These are phyloP conservation scores for Xylaria cubensis DNA, from an alignment of 495 filamentous ascomycete genomes.

Conservation along the genomic window DNA sequence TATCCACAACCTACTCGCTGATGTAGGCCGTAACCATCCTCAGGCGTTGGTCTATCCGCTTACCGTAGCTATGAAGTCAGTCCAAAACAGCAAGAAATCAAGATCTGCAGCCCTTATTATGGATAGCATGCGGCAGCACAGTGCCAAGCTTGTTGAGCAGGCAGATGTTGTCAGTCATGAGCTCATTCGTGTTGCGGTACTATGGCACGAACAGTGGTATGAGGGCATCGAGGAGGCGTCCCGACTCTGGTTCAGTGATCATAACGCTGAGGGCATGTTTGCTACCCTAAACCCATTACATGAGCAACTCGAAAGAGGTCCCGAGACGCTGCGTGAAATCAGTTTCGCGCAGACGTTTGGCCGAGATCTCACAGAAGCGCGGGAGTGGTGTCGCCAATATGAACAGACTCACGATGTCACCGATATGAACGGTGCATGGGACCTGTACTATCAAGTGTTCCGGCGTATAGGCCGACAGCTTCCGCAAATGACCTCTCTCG, in stretches of 20 bases:
- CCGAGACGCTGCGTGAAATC: conserved; percentile 91
- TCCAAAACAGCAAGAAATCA: conserved; percentile 73
- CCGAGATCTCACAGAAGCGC: conserved; percentile 89
- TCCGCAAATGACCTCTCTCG: conserved; percentile 87
- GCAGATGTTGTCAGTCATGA: conserved; percentile 93
- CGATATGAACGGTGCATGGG: conserved; percentile 97
- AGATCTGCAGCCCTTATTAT: conserved; percentile 89
- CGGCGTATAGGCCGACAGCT: conserved; percentile 93
- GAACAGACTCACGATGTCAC: conserved; percentile 83
- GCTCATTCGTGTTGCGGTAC: conserved; percentile 91
- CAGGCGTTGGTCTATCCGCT: conserved; percentile 99
- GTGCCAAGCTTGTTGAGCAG: conserved; percentile 91
- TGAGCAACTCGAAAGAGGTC: conserved; percentile 84
- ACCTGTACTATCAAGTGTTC: conserved; percentile 98
- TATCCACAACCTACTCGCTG: conserved; percentile 87
- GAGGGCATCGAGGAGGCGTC: conserved; percentile 98
- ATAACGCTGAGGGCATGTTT: conserved; percentile 98
- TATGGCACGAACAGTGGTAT: conserved; percentile 99
- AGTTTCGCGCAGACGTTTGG: conserved; percentile 98
- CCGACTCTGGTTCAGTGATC: conserved; percentile 88
- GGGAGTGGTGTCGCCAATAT: conserved; percentile 94
- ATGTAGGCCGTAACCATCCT: conserved; percentile 91
- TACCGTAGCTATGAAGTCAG: conserved; percentile 96
- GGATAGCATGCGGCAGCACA: conserved; percentile 97
- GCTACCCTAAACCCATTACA: conserved; percentile 87